These are phyloP conservation scores for Teratosphaeria gauchensis DNA, from an alignment of 2,329 filamentous ascomycete species.

Conservation along the genomic window DNA sequence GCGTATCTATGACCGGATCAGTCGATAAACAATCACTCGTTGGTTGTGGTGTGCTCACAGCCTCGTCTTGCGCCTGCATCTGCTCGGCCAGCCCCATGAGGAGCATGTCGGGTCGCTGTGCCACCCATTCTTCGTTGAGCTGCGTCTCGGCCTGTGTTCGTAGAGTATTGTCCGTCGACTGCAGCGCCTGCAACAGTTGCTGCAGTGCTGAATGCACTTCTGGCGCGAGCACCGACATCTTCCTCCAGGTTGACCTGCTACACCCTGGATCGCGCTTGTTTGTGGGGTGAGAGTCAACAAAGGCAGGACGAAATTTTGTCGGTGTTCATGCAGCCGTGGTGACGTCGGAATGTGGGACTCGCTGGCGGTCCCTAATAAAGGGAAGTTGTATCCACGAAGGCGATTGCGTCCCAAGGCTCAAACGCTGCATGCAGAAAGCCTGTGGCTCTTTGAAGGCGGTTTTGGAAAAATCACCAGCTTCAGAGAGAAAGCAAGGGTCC, in stretches of 20 bases:
- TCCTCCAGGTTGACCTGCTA: neutral
- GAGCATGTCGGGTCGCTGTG: conserved; percentile 69
- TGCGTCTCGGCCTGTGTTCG: conserved; percentile 83
- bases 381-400: neutral
- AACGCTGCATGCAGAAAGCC: neutral
- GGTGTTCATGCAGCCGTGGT: neutral
- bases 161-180: conserved; percentile 78
- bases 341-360: neutral
- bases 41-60: conserved; percentile 42
- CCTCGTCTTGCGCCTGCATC: conserved; percentile 64
- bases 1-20: conserved; percentile 51
- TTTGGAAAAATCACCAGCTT: neutral
- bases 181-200: conserved; percentile 78
- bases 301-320: neutral
- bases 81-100: conserved; percentile 93
- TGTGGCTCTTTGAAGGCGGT: neutral
- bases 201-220: conserved; percentile 77
- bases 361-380: neutral
- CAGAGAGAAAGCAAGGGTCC: neutral
- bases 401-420: neutral
- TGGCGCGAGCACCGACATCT: conserved; percentile 63
- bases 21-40: neutral
- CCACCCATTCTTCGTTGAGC: conserved; percentile 82
- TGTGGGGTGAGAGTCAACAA: neutral
- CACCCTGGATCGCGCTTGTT: neutral